These are phyloP conservation scores for Termitomyces titanicus DNA, from an alignment of 768 basidiomycete genomes.

Conservation along the genomic window DNA sequence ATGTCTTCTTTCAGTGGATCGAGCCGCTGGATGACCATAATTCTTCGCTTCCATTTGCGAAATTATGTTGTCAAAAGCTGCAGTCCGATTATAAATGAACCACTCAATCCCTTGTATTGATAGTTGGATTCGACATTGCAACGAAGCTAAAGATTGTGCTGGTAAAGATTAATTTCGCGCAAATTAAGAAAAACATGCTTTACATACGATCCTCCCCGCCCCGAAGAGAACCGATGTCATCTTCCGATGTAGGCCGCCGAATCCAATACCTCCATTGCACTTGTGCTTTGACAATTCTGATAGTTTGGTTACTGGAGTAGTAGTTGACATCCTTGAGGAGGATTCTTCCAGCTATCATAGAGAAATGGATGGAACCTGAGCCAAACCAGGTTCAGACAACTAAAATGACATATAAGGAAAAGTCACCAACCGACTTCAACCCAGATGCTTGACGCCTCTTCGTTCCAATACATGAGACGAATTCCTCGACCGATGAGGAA, in stretches of 20 bases:
- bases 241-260: conserved; percentile 71
- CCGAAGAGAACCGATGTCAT: conserved; percentile 51
- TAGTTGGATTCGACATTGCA: conserved; percentile 78
- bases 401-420: not conserved
- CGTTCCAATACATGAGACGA: conserved; percentile 76
- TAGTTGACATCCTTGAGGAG: conserved; percentile 86
- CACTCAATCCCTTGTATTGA: conserved; percentile 86
- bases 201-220: conserved; percentile 54
- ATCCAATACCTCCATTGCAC: conserved; percentile 96
- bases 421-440: conserved; percentile 66
- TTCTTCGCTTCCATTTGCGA: conserved; percentile 59
- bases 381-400: not conserved
- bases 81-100: conserved; percentile 88
- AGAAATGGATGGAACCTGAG: conserved; percentile 88
- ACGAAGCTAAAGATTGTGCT: conserved; percentile 30
- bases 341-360: conserved; percentile 81
- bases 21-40: conserved; percentile 30
- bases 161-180: conserved; percentile 14
- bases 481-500: conserved; percentile 60
- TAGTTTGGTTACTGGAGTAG: conserved; percentile 89
- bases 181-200: not conserved
- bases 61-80: conserved; percentile 85
- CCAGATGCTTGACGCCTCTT: conserved; percentile 75
- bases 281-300: conserved; percentile 79
- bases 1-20: conserved; percentile 33